Percentiles rank a stretch among this genome's conserved stretches.
phyloP scores from a whole-genome alignment of 805 yeast species.

The Monosporozyma servazzii region DNA sequence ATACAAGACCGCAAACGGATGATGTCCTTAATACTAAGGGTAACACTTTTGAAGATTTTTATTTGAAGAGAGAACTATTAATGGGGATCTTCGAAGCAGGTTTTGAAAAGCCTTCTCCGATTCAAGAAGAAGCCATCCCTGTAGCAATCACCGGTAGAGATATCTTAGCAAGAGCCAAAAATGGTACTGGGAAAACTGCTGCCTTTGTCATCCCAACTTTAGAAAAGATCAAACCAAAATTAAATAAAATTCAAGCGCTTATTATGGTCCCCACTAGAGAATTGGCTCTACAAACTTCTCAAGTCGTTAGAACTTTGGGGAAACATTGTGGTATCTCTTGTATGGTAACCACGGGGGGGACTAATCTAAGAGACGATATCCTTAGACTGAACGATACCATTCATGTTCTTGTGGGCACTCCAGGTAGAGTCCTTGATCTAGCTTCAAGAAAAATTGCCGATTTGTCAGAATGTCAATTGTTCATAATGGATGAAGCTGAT shows the following conservation, averaged over 20 bases:
- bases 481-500: constrained; percentile 98
- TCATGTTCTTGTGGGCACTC: constrained; percentile 92
- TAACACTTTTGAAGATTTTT: constrained; percentile 82
- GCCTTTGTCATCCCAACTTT: constrained; percentile 91
- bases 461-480: constrained; percentile 73
- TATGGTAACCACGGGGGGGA: constrained; percentile 99
- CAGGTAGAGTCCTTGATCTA: constrained; percentile 92
- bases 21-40: constrained; percentile 92
- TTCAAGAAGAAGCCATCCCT: constrained; percentile 95
- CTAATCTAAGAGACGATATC: constrained; percentile 87
- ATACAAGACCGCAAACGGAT: constrained; percentile 92
- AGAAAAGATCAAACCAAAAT: constrained; percentile 78
- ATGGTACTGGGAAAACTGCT: constrained; percentile 98
- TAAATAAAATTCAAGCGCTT: constrained; percentile 79
- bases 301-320: constrained; percentile 91
- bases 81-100: constrained; percentile 99
- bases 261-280: constrained; percentile 97
- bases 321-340: constrained; percentile 86
- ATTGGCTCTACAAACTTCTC: constrained; percentile 93
- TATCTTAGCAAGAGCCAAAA: constrained; percentile 93
- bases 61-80: constrained; percentile 80
- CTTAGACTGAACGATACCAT: constrained; percentile 87
- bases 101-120: constrained; percentile 94
- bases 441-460: constrained; percentile 85
- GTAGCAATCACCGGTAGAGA: constrained; percentile 93